These are phyloP conservation scores for Fusarium nematophilum DNA, from an alignment of 2,329 filamentous ascomycete species.

Conservation along the genomic window DNA sequence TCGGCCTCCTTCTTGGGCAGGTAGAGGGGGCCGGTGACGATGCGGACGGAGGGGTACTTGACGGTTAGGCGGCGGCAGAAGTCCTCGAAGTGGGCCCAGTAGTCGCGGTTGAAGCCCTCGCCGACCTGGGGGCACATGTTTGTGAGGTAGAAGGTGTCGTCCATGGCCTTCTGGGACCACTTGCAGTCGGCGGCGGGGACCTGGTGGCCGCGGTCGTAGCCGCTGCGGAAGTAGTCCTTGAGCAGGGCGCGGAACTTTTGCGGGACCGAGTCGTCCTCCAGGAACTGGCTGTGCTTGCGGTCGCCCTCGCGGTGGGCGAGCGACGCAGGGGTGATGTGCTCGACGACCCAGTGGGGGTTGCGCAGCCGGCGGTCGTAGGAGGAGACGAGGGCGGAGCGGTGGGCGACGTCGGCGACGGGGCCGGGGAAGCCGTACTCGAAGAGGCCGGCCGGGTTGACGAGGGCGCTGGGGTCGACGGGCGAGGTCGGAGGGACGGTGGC, in stretches of 20 bases:
- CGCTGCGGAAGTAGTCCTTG: constrained; percentile 93
- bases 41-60: constrained; percentile 85
- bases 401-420: constrained; percentile 84
- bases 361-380: constrained; percentile 90
- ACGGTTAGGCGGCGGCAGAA: constrained; percentile 88
- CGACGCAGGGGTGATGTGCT: constrained; percentile 94
- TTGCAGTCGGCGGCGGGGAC: constrained; percentile 96
- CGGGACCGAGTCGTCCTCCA: constrained; percentile 84
- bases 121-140: constrained; percentile 99
- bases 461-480: constrained; percentile 53
- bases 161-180: constrained; percentile 94
- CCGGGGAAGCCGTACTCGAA: constrained; percentile 94
- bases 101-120: constrained; percentile 98
- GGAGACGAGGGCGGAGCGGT: constrained; percentile 81
- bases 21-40: constrained; percentile 95
- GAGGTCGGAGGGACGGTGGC: constrained; percentile 44
- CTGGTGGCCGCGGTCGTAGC: constrained; percentile 96
- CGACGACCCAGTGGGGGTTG: constrained; percentile 94
- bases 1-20: constrained; percentile 82
- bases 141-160: constrained; percentile 90
- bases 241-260: constrained; percentile 89
- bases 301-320: constrained; percentile 81
- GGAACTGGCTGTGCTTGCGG: constrained; percentile 83
- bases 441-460: constrained; percentile 79
- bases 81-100: constrained; percentile 99